Percentiles rank a stretch among this genome's conserved stretches.
Conservation (phyloP, 2,329 filamentous ascomycete species). For the Paraconiothyrium brasiliense region DNA sequence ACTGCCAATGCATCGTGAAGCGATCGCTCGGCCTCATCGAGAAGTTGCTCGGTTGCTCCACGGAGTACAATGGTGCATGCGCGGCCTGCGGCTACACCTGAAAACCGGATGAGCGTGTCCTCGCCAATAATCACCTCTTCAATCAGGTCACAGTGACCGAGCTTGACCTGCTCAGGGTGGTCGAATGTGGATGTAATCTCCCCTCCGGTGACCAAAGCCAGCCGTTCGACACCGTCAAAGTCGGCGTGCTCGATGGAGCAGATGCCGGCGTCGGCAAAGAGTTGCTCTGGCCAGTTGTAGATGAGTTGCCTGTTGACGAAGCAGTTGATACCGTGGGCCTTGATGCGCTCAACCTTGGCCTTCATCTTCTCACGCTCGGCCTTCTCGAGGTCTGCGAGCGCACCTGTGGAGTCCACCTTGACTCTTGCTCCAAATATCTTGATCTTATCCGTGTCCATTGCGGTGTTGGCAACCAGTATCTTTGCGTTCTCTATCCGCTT, state of each 20-base stretch:
- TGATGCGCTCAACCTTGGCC: conserved; percentile 98
- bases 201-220: conserved; percentile 94
- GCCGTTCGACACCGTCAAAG: conserved; percentile 95
- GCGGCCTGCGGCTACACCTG: conserved; percentile 89
- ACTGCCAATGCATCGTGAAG: conserved; percentile 96
- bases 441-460: conserved; percentile 99
- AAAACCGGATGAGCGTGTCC: conserved; percentile 97
- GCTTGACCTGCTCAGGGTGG: conserved; percentile 95
- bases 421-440: conserved; percentile 98
- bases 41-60: conserved; percentile 93
- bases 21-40: conserved; percentile 96
- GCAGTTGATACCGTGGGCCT: conserved; percentile 98
- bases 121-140: conserved; percentile 99
- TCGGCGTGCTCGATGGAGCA: conserved; percentile 99
- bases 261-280: conserved; percentile 97
- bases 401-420: conserved; percentile 95
- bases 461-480: conserved; percentile 96
- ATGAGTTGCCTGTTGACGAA: conserved; percentile 99
- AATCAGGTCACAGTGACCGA: conserved; percentile 93
- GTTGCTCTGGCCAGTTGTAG: conserved; percentile 99
- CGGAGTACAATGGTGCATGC: conserved; percentile 97
- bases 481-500: conserved; percentile 98
- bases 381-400: conserved; percentile 97
- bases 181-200: conserved; percentile 99
- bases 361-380: conserved; percentile 99